phyloP scores from a whole-genome alignment of 345 rosid species.

The Hibiscus syriacus region DNA sequence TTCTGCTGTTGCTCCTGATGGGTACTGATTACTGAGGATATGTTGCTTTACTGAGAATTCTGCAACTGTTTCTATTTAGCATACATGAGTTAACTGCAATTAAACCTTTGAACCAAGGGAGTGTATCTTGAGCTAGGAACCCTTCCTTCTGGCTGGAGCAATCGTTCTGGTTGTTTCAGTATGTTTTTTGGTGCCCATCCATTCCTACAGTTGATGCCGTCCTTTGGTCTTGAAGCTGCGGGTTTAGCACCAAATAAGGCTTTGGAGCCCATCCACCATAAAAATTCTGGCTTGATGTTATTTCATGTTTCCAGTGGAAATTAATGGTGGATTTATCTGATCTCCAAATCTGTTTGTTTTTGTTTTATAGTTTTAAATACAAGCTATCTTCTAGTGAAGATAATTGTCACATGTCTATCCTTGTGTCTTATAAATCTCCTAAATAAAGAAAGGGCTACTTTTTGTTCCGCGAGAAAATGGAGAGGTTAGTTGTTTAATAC shows the following conservation, averaged over 20 bases:
- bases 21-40: constrained; percentile 27
- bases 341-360: constrained; percentile 20
- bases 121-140: constrained; percentile 25
- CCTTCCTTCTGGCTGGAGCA: constrained; percentile 27
- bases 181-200: constrained; percentile 32
- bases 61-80: constrained; percentile 23
- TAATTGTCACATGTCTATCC: constrained; percentile 32
- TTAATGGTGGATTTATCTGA: constrained; percentile 32
- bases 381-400: constrained; percentile 19
- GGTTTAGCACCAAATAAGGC: constrained; percentile 45
- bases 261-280: constrained; percentile 33
- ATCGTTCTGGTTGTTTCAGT: constrained; percentile 26
- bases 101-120: constrained; percentile 30
- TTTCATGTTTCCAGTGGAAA: constrained; percentile 17
- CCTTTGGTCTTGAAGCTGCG: constrained; percentile 28
- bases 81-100: constrained; percentile 25
- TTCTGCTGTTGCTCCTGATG: constrained; percentile 26
- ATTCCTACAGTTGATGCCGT: constrained; percentile 24
- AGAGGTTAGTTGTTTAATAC: constrained; percentile 40
- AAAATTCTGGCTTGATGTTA: constrained; percentile 20
- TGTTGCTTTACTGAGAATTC: constrained; percentile 16
- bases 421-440: constrained; percentile 22
- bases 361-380: constrained; percentile 18
- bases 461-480: constrained; percentile 48
- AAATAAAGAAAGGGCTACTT: constrained; percentile 45